A percentile compares a stretch with the other conserved stretches of the same genome.
These are phyloP conservation scores for Amyloporia xantha DNA, from an alignment of 768 basidiomycete genomes.

Conservation along the genomic window DNA sequence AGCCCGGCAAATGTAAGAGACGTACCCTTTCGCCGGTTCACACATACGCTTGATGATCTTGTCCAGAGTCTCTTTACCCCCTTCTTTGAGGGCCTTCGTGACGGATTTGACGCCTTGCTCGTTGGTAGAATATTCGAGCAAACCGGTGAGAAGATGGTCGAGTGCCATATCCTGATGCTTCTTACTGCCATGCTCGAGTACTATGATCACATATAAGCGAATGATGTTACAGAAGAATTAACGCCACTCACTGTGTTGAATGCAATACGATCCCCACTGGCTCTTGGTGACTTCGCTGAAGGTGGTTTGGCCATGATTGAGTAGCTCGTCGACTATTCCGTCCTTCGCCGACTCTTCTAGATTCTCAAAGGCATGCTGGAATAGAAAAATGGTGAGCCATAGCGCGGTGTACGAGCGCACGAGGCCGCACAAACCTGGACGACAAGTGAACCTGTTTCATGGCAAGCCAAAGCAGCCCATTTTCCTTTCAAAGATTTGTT, in stretches of 20 bases:
- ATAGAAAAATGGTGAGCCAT: not conserved
- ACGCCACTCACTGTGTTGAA: conserved; percentile 66
- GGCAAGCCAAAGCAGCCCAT: conserved; percentile 85
- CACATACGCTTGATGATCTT: conserved; percentile 77
- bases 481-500: conserved; percentile 84
- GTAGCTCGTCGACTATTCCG: conserved; percentile 77
- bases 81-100: conserved; percentile 82
- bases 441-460: conserved; percentile 85
- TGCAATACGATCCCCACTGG: conserved; percentile 86
- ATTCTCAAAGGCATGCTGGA: conserved; percentile 79
- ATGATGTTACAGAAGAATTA: not conserved
- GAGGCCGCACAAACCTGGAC: conserved; percentile 51
- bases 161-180: conserved; percentile 70
- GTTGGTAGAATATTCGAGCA: conserved; percentile 73
- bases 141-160: conserved; percentile 69
- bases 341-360: conserved; percentile 79
- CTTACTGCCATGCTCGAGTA: conserved; percentile 78
- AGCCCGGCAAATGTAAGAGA: conserved; percentile 1
- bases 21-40: conserved; percentile 75
- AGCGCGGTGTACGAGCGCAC: not conserved
- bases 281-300: conserved; percentile 79
- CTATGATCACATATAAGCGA: conserved; percentile 29
- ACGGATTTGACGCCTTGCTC: conserved; percentile 88
- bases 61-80: conserved; percentile 69
- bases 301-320: conserved; percentile 59